These are phyloP conservation scores for Paecilomyces variotii DNA, from an alignment of 2,329 filamentous ascomycete species.

Conservation along the genomic window DNA sequence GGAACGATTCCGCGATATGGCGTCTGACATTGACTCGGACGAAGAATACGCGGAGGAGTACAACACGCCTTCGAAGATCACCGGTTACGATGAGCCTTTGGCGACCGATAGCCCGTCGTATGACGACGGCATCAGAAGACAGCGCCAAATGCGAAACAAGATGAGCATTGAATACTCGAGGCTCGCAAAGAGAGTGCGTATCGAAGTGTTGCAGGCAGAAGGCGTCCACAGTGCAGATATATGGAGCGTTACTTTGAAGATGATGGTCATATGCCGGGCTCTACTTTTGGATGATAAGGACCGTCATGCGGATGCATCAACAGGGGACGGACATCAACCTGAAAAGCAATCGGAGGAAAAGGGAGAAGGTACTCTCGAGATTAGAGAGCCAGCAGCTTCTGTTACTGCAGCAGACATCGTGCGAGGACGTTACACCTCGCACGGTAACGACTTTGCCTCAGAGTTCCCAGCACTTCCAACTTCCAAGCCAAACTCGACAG, in stretches of 20 bases:
- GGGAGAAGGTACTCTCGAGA: slow-evolving; percentile 2
- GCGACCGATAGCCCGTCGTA: background rate
- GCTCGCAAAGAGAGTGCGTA: slow-evolving; percentile 20
- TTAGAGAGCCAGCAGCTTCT: background rate
- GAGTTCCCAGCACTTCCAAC: slow-evolving; percentile 12
- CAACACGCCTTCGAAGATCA: background rate
- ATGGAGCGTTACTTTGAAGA: slow-evolving; percentile 19
- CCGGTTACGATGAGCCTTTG: background rate
- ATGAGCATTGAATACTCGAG: slow-evolving; percentile 16
- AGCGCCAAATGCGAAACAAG: slow-evolving; percentile 18
- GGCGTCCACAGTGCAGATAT: slow-evolving; percentile 17
- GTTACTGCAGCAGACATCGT: background rate
- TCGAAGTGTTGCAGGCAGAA: slow-evolving; percentile 19
- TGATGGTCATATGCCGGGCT: slow-evolving; percentile 19
- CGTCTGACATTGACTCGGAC: slow-evolving; percentile 7
- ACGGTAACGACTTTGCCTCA: slow-evolving; percentile 7
- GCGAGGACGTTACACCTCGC: slow-evolving; percentile 7
- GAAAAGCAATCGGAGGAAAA: background rate
- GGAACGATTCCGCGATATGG: slow-evolving; percentile 7
- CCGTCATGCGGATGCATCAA: slow-evolving; percentile 1
- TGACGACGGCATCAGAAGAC: slow-evolving; percentile 6
- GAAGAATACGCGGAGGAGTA: background rate
- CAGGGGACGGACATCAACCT: background rate
- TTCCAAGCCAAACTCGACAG: background rate
- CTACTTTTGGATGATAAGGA: slow-evolving; percentile 23